A percentile compares a stretch with the other conserved stretches of the same genome.
Conservation (phyloP, 2,329 filamentous ascomycete genomes). For the Gnomoniopsis smithogilvyi region DNA sequence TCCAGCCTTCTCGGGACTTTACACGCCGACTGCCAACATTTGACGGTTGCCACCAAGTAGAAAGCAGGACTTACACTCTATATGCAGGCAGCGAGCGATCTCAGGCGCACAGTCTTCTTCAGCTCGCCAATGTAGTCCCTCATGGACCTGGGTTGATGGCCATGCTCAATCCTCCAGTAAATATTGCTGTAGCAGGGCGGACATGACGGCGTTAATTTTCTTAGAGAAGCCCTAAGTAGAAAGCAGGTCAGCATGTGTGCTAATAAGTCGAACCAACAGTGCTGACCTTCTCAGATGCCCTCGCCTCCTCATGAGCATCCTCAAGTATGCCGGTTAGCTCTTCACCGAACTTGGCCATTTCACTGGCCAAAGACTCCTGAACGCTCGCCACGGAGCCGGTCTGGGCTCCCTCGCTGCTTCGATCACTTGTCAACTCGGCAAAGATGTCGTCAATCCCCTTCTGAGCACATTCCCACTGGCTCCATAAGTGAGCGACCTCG, state of each 20-base stretch:
- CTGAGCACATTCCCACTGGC: slow-evolving; percentile 36
- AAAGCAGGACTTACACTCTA: no score
- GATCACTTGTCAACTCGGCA: slow-evolving; percentile 2
- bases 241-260: background rate
- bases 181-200: slow-evolving; percentile 14
- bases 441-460: slow-evolving; percentile 34
- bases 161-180: slow-evolving; percentile 11
- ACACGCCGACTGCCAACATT: background rate
- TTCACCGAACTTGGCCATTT: slow-evolving; percentile 1
- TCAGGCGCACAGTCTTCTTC: no score
- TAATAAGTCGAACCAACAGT: background rate
- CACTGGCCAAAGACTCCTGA: slow-evolving; percentile 2
- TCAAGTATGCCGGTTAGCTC: slow-evolving; percentile 9
- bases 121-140: no score
- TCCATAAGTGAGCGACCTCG: slow-evolving; percentile 19
- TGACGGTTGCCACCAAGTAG: no score
- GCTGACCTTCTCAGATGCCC: slow-evolving; percentile 13
- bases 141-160: no score
- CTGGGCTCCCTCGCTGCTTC: background rate
- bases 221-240: slow-evolving; percentile 4
- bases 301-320: slow-evolving; percentile 9
- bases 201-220: slow-evolving; percentile 15
- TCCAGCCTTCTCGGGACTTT: background rate
- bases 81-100: no score
- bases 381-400: background rate